These are phyloP conservation scores for Apiotrichum montevideense DNA, from an alignment of 1,284 basidiomycete species.

Conservation along the genomic window DNA sequence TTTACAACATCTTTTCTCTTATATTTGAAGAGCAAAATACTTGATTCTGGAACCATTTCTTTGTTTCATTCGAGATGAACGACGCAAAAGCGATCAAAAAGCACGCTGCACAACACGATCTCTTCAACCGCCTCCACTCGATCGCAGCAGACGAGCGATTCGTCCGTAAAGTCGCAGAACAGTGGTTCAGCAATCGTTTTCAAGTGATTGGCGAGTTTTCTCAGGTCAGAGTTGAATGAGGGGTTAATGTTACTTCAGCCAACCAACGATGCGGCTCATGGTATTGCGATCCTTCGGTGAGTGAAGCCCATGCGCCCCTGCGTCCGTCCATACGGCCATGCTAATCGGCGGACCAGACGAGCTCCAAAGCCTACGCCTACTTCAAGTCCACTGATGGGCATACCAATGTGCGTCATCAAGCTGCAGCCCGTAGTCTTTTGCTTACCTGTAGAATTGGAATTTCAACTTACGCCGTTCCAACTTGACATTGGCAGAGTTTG, in stretches of 20 bases:
- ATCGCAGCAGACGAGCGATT: constrained; percentile 70
- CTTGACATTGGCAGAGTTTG: constrained; percentile 64
- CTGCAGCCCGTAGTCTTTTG: neutral
- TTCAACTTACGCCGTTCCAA: constrained; percentile 84
- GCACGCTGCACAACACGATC: constrained; percentile 51
- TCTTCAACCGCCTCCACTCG: constrained; percentile 81
- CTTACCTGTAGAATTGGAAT: constrained; percentile 56
- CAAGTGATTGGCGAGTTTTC: constrained; percentile 34
- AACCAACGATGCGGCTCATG: constrained; percentile 92
- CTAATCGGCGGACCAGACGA: constrained; percentile 33
- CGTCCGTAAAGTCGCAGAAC: constrained; percentile 55
- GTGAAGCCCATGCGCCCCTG: neutral
- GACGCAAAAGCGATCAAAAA: constrained; percentile 32
- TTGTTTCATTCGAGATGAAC: constrained; percentile 7
- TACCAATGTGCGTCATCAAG: constrained; percentile 50
- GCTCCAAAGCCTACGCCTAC: constrained; percentile 56
- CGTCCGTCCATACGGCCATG: no score
- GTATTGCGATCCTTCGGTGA: constrained; percentile 70
- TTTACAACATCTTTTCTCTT: no score
- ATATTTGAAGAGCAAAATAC: no score
- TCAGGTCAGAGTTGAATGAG: neutral
- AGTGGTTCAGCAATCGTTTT: constrained; percentile 48
- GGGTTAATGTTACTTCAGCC: constrained; percentile 49
- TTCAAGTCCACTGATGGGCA: constrained; percentile 99
- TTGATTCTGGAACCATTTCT: neutral